phyloP scores from a whole-genome alignment of 2,329 filamentous ascomycete genomes.

The Fusarium secorum region DNA sequence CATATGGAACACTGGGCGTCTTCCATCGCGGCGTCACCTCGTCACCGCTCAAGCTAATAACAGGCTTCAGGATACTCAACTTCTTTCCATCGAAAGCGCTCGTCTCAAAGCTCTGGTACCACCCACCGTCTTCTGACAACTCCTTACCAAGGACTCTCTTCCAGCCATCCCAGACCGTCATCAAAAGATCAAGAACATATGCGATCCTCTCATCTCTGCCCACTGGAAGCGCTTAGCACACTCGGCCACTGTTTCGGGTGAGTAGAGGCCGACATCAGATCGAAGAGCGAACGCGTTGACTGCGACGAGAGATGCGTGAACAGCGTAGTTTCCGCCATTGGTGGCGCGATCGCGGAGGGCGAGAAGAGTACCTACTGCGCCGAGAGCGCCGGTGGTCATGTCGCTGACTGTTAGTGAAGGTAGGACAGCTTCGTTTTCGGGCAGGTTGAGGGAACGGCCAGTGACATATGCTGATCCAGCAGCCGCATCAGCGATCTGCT shows the following conservation, averaged over 20 bases:
- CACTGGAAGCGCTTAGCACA: slow-evolving; percentile 15
- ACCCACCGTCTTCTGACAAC: neutral
- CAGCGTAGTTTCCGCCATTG: slow-evolving; percentile 23
- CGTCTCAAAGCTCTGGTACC: slow-evolving; percentile 6
- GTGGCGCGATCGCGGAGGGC: slow-evolving; percentile 45
- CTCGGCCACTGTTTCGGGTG: neutral
- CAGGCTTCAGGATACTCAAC: slow-evolving; percentile 16
- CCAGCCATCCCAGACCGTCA: slow-evolving; percentile 16
- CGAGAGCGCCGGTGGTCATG: slow-evolving; percentile 47
- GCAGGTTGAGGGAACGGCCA: neutral
- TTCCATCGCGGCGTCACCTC: slow-evolving; percentile 3
- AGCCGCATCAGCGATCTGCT: slow-evolving; percentile 66
- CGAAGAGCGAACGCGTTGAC: slow-evolving; percentile 11
- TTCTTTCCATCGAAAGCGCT: slow-evolving; percentile 15
- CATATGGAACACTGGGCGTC: slow-evolving; percentile 20
- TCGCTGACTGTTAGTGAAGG: slow-evolving; percentile 43
- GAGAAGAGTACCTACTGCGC: slow-evolving; percentile 45
- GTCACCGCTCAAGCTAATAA: neutral
- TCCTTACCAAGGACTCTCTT: neutral
- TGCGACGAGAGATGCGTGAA: slow-evolving; percentile 4
- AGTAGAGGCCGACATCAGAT: neutral
- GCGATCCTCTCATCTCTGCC: slow-evolving; percentile 14
- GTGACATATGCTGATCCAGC: slow-evolving; percentile 14
- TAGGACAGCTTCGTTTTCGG: slow-evolving; percentile 32
- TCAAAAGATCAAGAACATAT: slow-evolving; percentile 16